Evolutionary conservation across 2,329 filamentous ascomycete species (phyloP), one percentile per base, ranked within the genome.

Genomic region (Ophiostoma fasciatum): DNA sequence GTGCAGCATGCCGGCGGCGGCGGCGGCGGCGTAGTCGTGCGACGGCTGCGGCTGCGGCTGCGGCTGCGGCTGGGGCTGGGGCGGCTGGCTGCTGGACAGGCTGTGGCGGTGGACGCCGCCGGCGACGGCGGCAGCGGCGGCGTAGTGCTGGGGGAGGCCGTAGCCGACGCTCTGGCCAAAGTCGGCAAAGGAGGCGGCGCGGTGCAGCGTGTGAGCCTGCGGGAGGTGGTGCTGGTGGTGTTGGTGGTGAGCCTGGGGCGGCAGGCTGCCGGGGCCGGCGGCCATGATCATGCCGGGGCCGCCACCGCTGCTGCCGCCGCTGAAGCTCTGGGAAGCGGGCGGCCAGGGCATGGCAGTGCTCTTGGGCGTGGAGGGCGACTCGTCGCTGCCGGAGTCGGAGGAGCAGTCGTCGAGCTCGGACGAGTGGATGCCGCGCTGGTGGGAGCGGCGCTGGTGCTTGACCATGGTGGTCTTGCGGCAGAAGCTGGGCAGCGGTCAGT

Each of bases 401-500:
- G 61, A 64, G 51, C 58, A 67, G 48, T 71, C 67, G 46, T 69
- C 68, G 28, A 64, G 49, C 46, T 75, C 69, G 36, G 67, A 66
- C 28, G 65, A 62, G 46, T 73, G 62, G 37, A 70, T 56, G 26
- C 71, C 65, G 43, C 70, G 64, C 47, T 74, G 69, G 49, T 77
- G 71, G 2, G 70, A 72, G 19, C 71, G 62, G 35, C 71, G 61
- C 49, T 77, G 71, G 50, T 77, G 73, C 55, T 78, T 78, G 37
- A 78, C 69, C 72, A 77, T 75, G 37, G 74, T 80, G 5, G 75
- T 80, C 53, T 81, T 81, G 37, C 77, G 66, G 54, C 76, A 81
- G 52, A 81, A 81, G 53, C 76, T 78, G 45, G 10, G 18, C 17
- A n/a, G n/a, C n/a, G n/a, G n/a, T n/a, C n/a, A n/a, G n/a, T n/a